Base-by-base conservation (phyloP, 2,329 filamentous ascomycete species). In the Fusarium multiceps region DNA sequence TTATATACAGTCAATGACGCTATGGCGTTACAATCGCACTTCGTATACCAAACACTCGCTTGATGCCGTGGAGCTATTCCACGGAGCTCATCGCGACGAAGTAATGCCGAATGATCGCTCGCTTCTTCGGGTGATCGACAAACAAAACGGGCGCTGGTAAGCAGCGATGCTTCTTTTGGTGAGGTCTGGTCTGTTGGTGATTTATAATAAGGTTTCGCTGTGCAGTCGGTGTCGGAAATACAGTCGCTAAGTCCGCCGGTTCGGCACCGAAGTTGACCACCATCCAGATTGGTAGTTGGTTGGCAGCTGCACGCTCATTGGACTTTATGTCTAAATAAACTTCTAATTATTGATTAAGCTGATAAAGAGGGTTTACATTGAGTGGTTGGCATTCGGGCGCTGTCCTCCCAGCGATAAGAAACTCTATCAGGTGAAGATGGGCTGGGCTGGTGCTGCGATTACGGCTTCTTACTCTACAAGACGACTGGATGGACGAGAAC, bases 1-100 rank as follows among this genome's bases (percentile, higher is more conserved):
- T 21, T 53, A 53, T 55, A 55, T 37, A 55, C 21, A 55, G 20
- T 48, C 53, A 21, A 48, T 55, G 53, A 55, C 53, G 53, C 10
- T 25, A 47, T 48, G 28, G 41, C 53, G 43, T 34, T 10, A 47
- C 21, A 18, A 25, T 27, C 10, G 13, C 41, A 20, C 8, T 32
- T 16, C 13, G 21, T 20, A 48, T 7, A 25, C 11, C 4, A 21
- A 4, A 7, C 13, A 25, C 3, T 11, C 14, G 13, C 25, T 16
- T 13, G 42, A 37, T 20, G 41, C 28, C 21, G 23, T 34, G 20
- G 41, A 32, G 20, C 12, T n/a, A 5, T 16, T 27, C 42, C 41
- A 47, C 21, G 53, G 28, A 23, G 18, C 18, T 21, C n/a, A 28
- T 4, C 34, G 23, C 23, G 48, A 53, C 25, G 6, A 41, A 13